Evolutionary conservation across 2,329 filamentous ascomycete genomes (phyloP), one percentile per base, ranked within the genome.

Genomic region (Orbilia javanica): DNA sequence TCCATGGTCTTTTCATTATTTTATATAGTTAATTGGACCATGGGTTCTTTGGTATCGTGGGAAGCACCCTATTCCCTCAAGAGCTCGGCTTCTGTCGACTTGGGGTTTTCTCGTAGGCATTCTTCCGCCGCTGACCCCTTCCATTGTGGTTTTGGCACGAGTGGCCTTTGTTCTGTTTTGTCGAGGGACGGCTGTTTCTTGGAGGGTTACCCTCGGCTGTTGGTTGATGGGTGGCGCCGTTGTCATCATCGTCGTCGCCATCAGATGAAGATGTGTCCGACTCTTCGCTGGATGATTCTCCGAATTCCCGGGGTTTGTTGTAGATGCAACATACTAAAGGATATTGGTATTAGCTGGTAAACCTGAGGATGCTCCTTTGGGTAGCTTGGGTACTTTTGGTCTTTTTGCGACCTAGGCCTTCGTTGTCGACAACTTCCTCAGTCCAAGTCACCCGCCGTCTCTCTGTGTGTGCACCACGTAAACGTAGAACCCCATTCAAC

Each of bases 301-400:
- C 93, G 3, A 93, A 90, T 10, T 88, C 89, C 81, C 91, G 92
- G 5, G 93, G 91, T 78, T 92, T 92, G 86, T 97, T 95, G 85
- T 97, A 99, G 84, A 99, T 99, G 84, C 96, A 99, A 88, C 96
- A 99, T n/a, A 98, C 96, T 97, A 55, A 60, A 70, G 39, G 69
- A 10, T 18, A 10, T 18, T 20, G 34, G 69, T 15, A 48, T 27
- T 15, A 60, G 20, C 34, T 27, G 29, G 4, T 18, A 13, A 1
- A 18, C 72, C 18, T 71, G 11, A 74, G 62, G 31, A 42, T 42
- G 18, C 31, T 31, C 18, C n/a, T 57, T 22, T 10, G 15, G 50
- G 18, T 18, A 25, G 20, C 13, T 39, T 13, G 20, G 29, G 25
- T 84, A 95, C 93, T 93, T 89, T 99, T 99, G 18, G 93, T 97